Evolutionary conservation across 164 flowering plant species (phyloP).

Genomic region (Dillenia turbinata): DNA sequence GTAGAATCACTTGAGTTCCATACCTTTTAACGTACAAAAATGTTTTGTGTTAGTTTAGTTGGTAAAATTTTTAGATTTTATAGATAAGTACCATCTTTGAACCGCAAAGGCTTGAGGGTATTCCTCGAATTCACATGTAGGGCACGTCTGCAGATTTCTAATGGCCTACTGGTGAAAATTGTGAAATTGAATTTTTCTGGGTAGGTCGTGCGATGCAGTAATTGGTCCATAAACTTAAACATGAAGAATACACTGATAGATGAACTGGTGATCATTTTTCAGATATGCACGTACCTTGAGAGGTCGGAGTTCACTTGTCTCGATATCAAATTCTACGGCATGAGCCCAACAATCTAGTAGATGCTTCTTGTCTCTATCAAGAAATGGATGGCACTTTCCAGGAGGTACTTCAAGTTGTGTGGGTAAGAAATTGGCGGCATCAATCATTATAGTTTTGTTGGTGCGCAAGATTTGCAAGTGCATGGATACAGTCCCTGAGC

Average conservation of each 20-base stretch:
- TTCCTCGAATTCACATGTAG: conserved; percentile 50
- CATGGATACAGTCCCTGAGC: conserved; percentile 69
- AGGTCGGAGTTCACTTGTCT: conserved; percentile 29
- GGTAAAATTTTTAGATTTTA: background rate
- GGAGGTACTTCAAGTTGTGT: conserved; percentile 28
- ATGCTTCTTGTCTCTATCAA: background rate
- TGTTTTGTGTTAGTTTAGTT: no score
- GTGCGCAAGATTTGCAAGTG: conserved; percentile 51
- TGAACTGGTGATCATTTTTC: no score
- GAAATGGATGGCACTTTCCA: conserved; percentile 27
- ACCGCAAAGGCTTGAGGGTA: conserved; percentile 29
- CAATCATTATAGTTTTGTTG: conserved; percentile 57
- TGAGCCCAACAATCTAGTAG: conserved; percentile 66
- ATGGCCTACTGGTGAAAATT: conserved; percentile 12
- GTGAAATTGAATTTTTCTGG: no score
- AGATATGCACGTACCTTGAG: conserved; percentile 31
- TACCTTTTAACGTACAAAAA: conserved; percentile 37
- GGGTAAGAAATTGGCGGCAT: conserved; percentile 46
- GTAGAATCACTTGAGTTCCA: conserved; percentile 48
- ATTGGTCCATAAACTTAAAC: no score
- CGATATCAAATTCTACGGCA: conserved; percentile 45
- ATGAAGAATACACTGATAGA: no score
- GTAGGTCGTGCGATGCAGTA: no score
- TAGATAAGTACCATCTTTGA: conserved; percentile 50
- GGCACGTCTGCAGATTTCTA: conserved; percentile 36